Conservation (phyloP, 2,329 filamentous ascomycete species). For the Trichoderma aggressivum region DNA sequence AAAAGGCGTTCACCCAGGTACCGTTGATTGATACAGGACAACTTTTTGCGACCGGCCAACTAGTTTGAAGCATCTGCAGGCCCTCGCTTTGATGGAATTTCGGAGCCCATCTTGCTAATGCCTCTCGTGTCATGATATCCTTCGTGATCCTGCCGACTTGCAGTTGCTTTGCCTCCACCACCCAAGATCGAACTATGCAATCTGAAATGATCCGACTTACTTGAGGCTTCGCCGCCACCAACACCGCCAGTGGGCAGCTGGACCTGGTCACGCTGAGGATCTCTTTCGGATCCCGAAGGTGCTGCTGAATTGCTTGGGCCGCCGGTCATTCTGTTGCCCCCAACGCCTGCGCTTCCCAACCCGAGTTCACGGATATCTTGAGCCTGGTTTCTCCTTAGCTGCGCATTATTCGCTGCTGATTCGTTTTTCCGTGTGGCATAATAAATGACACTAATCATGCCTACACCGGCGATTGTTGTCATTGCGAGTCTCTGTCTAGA, state of each 20-base stretch:
- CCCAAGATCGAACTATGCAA: background rate
- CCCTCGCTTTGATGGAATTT: background rate
- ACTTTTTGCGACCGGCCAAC: background rate
- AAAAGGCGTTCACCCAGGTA: background rate
- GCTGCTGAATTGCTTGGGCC: conserved; percentile 29
- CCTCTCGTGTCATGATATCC: background rate
- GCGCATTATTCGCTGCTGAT: background rate
- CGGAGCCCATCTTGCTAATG: background rate
- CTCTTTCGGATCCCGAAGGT: conserved; percentile 17
- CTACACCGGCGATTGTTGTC: background rate
- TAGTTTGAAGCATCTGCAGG: background rate
- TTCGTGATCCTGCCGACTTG: background rate
- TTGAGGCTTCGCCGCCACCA: background rate
- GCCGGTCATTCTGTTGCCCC: conserved; percentile 30
- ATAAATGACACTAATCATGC: background rate
- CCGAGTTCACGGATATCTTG: conserved; percentile 33
- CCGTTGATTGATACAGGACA: background rate
- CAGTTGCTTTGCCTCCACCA: background rate
- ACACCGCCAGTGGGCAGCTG: background rate
- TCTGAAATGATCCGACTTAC: background rate
- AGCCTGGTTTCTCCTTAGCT: conserved; percentile 19
- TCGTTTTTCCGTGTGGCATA: background rate
- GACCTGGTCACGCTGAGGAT: background rate
- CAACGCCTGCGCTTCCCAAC: conserved; percentile 32
- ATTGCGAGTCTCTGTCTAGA: background rate